phyloP scores from a whole-genome alignment of 768 basidiomycete genomes.

The Mycena leptocephala region DNA sequence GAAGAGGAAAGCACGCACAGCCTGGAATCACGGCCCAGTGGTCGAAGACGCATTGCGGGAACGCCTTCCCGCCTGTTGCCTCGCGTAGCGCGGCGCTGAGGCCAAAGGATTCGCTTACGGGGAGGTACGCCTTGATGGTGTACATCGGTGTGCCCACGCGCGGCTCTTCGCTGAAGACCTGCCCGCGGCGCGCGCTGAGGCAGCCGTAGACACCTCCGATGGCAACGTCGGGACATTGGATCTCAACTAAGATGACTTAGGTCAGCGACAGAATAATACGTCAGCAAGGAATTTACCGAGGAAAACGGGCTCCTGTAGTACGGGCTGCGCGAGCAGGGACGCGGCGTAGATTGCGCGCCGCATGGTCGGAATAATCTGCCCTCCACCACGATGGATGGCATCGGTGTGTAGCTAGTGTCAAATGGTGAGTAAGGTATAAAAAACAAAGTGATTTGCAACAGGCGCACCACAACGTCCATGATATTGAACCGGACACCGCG shows the following conservation, averaged over 20 bases:
- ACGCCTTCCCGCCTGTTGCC: conserved; percentile 96
- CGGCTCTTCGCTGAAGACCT: conserved; percentile 98
- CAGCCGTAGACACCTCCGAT: conserved; percentile 97
- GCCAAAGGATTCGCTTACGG: conserved; percentile 94
- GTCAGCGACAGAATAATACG: background rate
- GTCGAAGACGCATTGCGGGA: conserved; percentile 96
- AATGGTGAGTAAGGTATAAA: background rate
- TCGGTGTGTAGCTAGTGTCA: conserved; percentile 90
- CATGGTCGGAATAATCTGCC: conserved; percentile 97
- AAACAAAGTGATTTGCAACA: background rate
- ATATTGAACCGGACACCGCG: conserved; percentile 97
- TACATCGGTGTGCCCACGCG: conserved; percentile 98
- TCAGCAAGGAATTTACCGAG: conserved; percentile 66
- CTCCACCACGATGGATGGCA: conserved; percentile 99
- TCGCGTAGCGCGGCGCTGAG: conserved; percentile 97
- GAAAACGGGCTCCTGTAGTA: conserved; percentile 97
- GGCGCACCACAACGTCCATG: conserved; percentile 89
- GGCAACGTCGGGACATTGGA: conserved; percentile 96
- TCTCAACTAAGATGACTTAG: conserved; percentile 77
- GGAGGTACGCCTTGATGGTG: conserved; percentile 97
- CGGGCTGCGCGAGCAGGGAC: conserved; percentile 90
- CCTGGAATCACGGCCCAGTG: conserved; percentile 92
- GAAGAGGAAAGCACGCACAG: conserved; percentile 62
- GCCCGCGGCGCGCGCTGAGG: conserved; percentile 96
- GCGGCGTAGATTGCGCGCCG: conserved; percentile 97